These are phyloP conservation scores for Penicillium manginii DNA, from an alignment of 495 filamentous ascomycete species.

Conservation along the genomic window DNA sequence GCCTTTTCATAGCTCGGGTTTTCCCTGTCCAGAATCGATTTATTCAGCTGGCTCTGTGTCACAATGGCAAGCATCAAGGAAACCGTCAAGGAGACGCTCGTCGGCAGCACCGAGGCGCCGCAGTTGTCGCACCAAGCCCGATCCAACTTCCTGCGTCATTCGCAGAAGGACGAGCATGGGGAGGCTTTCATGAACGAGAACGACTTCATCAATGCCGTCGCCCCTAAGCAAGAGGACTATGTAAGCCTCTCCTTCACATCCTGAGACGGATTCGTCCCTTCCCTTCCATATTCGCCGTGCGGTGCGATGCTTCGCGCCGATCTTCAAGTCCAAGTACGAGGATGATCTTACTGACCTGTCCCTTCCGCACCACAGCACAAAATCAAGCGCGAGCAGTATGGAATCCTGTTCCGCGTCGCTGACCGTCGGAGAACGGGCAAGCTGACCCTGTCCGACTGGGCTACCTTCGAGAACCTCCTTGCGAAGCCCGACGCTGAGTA, in stretches of 20 bases:
- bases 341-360: constrained; percentile 20
- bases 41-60: constrained; percentile 21
- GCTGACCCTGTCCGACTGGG: constrained; percentile 84
- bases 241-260: constrained; percentile 56
- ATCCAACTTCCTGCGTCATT: constrained; percentile 75
- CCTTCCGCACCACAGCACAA: constrained; percentile 70
- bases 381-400: constrained; percentile 93
- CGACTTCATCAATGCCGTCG: constrained; percentile 88
- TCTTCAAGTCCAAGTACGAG: not conserved
- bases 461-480: constrained; percentile 88
- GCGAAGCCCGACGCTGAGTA: constrained; percentile 96
- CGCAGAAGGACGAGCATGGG: constrained; percentile 74
- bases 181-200: constrained; percentile 80
- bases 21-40: not conserved
- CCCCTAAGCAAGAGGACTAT: constrained; percentile 86
- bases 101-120: constrained; percentile 65
- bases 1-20: constrained; percentile 17
- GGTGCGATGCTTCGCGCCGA: not conserved
- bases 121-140: constrained; percentile 71
- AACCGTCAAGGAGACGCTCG: constrained; percentile 74
- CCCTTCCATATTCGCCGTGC: not conserved
- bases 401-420: constrained; percentile 87
- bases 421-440: constrained; percentile 73
- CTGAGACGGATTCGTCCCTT: not conserved
- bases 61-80: constrained; percentile 64